A percentile compares a stretch with the other conserved stretches of the same genome.
These are phyloP conservation scores for Epichloe sylvatica DNA, from an alignment of 2,329 filamentous ascomycete genomes.

Conservation along the genomic window DNA sequence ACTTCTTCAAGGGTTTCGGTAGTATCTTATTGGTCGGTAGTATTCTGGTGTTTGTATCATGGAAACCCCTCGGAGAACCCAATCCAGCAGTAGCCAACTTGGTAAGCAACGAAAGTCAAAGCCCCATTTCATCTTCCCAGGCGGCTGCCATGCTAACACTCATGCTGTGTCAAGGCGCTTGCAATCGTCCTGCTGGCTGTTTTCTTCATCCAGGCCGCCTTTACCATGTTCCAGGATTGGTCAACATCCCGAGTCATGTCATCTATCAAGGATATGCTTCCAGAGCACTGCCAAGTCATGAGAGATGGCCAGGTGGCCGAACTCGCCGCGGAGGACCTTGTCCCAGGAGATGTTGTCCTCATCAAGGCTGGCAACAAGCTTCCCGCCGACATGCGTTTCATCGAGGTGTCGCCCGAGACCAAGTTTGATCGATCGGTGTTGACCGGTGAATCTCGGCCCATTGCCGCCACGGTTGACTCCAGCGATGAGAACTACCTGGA, in stretches of 20 bases:
- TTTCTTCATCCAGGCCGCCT: constrained; percentile 54
- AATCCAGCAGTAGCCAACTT: constrained; percentile 51
- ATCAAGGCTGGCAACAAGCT: constrained; percentile 62
- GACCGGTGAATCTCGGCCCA: constrained; percentile 52
- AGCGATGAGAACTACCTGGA: constrained; percentile 65
- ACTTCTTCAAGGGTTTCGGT: constrained; percentile 69
- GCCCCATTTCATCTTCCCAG: too few relatives aligned
- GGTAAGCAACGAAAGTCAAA: constrained; percentile 7
- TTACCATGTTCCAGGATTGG: constrained; percentile 62
- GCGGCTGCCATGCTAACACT: background rate
- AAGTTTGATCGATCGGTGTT: constrained; percentile 62
- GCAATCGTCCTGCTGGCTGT: constrained; percentile 60
- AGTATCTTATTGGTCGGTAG: constrained; percentile 53
- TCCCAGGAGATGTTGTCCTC: constrained; percentile 56
- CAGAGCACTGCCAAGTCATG: constrained; percentile 52
- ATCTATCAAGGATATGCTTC: constrained; percentile 69
- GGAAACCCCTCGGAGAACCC: constrained; percentile 60
- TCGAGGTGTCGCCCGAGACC: constrained; percentile 53
- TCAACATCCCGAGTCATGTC: constrained; percentile 65
- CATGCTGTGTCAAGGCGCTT: constrained; percentile 32
- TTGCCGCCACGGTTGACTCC: constrained; percentile 49
- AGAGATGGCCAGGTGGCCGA: constrained; percentile 41
- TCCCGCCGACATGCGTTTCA: constrained; percentile 58
- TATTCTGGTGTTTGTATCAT: constrained; percentile 62
- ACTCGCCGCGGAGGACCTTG: constrained; percentile 44